Evolutionary conservation across 2,329 filamentous ascomycete genomes (phyloP).

Genomic region (Graphilbum fragrans): DNA sequence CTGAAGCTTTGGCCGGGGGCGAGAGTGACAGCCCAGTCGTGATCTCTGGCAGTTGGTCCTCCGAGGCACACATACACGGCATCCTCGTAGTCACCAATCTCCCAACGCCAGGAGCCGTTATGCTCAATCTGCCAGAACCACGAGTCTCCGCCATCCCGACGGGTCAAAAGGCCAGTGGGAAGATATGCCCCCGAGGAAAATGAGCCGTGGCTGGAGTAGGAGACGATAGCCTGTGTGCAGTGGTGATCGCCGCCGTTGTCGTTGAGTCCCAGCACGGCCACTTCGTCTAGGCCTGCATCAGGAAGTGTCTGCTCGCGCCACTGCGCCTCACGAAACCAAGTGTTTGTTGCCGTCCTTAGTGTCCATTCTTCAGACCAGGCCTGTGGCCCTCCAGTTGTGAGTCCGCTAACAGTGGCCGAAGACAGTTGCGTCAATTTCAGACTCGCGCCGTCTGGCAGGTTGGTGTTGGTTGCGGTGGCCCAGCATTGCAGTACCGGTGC

Average conservation of each 20-base stretch:
- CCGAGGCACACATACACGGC: slow-evolving; percentile 17
- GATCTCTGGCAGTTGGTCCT: slow-evolving; percentile 16
- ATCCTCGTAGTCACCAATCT: slow-evolving; percentile 21
- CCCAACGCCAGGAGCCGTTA: slow-evolving; percentile 23
- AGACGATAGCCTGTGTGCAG: slow-evolving; percentile 12
- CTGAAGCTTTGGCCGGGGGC: slow-evolving; percentile 14
- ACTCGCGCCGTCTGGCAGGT: background rate
- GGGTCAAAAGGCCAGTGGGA: slow-evolving; percentile 18
- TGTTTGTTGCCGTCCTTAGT: slow-evolving; percentile 1
- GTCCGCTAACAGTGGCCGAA: slow-evolving; percentile 13
- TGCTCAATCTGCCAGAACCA: slow-evolving; percentile 24
- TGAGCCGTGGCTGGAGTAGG: slow-evolving; percentile 15
- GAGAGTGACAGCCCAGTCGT: slow-evolving; percentile 16
- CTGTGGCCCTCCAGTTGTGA: slow-evolving; percentile 11
- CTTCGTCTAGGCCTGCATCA: slow-evolving; percentile 17
- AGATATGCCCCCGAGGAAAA: slow-evolving; percentile 18
- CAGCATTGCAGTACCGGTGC: slow-evolving; percentile 11
- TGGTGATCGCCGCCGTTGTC: slow-evolving; percentile 7
- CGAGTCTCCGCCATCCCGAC: slow-evolving; percentile 11
- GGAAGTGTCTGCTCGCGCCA: slow-evolving; percentile 17
- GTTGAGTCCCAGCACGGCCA: slow-evolving; percentile 11
- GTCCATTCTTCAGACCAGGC: background rate
- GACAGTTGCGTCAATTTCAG: slow-evolving; percentile 9
- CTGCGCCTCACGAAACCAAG: slow-evolving; percentile 21
- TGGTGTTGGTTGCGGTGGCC: slow-evolving; percentile 13